These are phyloP conservation scores for Paramecium primaurelia DNA, from an alignment of 73 alveolate genomes.

Conservation along the genomic window DNA sequence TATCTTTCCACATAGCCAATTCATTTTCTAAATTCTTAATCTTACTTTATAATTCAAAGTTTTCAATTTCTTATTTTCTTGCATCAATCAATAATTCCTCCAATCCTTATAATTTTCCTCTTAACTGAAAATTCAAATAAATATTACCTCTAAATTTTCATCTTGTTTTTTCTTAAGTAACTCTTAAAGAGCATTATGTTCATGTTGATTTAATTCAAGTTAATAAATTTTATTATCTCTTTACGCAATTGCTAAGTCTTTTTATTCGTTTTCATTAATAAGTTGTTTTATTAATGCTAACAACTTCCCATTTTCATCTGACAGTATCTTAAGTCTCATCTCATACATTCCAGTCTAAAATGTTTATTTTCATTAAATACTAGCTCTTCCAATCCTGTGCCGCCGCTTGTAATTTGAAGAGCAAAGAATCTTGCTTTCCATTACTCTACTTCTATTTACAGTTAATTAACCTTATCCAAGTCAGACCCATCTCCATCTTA, in stretches of 20 bases:
- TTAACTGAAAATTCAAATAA: neutral
- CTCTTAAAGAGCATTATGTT: neutral
- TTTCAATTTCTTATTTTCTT: neutral
- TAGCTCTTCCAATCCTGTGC: neutral
- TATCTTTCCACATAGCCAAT: neutral
- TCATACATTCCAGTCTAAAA: neutral
- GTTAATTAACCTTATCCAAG: neutral
- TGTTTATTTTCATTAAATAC: neutral
- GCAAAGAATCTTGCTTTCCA: conserved; percentile 34
- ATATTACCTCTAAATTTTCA: neutral
- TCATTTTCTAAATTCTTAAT: neutral
- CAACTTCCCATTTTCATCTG: neutral
- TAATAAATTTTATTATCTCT: neutral
- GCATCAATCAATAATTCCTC: neutral
- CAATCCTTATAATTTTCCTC: neutral
- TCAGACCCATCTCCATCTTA: neutral
- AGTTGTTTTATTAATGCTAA: neutral
- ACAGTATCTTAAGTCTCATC: neutral
- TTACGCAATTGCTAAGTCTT: neutral
- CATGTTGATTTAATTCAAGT: neutral
- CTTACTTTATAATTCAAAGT: neutral
- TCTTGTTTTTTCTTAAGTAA: neutral
- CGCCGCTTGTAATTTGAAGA: neutral
- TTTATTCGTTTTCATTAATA: neutral
- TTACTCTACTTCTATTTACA: neutral